Conservation (phyloP, 2,329 filamentous ascomycete species). For the Stachybotrys echinatus region DNA sequence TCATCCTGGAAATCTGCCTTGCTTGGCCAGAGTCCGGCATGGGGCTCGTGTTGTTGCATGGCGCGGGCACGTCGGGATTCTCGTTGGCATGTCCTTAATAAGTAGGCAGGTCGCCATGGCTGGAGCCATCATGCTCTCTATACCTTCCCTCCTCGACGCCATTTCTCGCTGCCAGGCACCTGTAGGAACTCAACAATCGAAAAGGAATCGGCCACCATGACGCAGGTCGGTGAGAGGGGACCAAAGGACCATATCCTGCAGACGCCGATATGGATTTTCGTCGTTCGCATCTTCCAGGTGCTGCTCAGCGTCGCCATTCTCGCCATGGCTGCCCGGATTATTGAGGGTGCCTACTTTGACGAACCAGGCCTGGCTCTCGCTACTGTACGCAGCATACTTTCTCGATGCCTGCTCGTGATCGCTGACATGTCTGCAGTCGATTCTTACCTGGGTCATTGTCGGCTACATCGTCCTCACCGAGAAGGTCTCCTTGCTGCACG, state of each 20-base stretch:
- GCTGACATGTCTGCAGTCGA: conserved; percentile 21
- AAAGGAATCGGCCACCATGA: neutral
- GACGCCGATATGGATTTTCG: conserved; percentile 38
- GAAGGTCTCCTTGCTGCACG: conserved; percentile 25
- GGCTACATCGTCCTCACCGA: conserved; percentile 36
- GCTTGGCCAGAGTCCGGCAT: neutral
- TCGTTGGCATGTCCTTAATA: no score
- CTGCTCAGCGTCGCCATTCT: conserved; percentile 36
- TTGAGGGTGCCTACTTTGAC: conserved; percentile 33
- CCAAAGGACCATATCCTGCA: conserved; percentile 25
- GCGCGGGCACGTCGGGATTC: no score
- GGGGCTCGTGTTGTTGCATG: neutral
- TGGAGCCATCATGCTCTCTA: no score
- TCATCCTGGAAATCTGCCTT: neutral
- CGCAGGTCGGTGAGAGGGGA: neutral
- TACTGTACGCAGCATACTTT: conserved; percentile 24
- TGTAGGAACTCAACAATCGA: neutral
- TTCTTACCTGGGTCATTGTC: conserved; percentile 41
- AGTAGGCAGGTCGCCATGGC: no score
- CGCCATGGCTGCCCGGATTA: conserved; percentile 34
- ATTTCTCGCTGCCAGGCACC: no score
- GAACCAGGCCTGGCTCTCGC: conserved; percentile 34
- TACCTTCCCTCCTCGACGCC: no score
- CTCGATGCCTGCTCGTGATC: neutral
- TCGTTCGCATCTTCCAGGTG: conserved; percentile 33